Evolutionary conservation across 1,284 basidiomycete species (phyloP).

Genomic region (Vanrija pseudolonga): DNA sequence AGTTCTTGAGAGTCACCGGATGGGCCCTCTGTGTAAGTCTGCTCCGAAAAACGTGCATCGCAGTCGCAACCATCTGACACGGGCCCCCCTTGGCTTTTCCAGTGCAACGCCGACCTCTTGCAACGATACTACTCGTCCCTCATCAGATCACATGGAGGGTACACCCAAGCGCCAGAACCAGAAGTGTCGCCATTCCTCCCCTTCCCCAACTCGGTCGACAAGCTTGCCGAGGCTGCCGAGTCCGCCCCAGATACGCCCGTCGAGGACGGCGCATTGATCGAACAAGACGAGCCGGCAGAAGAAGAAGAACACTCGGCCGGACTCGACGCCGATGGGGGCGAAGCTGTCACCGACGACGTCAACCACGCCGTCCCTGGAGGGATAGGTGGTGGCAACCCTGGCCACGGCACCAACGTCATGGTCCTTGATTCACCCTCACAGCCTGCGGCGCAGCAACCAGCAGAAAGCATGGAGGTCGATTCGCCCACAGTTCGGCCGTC

Average conservation of each 20-base stretch:
- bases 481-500: background rate
- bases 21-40: slow-evolving; percentile 83
- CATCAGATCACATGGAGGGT: slow-evolving; percentile 47
- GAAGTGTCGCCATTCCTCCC: slow-evolving; percentile 33
- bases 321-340: too few relatives aligned
- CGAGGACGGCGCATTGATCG: background rate
- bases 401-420: too few relatives aligned
- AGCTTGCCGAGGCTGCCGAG: background rate
- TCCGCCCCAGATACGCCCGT: slow-evolving; percentile 7
- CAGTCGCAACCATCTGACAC: too few relatives aligned
- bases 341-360: background rate
- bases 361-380: slow-evolving; percentile 1
- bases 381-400: background rate
- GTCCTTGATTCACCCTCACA: too few relatives aligned
- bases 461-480: background rate
- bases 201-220: slow-evolving; percentile 30
- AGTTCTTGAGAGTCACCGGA: slow-evolving; percentile 82
- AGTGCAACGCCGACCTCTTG: slow-evolving; percentile 48
- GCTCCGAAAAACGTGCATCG: too few relatives aligned
- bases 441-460: background rate
- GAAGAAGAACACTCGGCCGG: background rate
- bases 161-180: slow-evolving; percentile 38
- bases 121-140: slow-evolving; percentile 51
- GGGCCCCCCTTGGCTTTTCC: background rate
- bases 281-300: background rate